These are phyloP conservation scores for Sorghum bicolor DNA, from an alignment of 176 grass and related monocot species.

Conservation along the genomic window DNA sequence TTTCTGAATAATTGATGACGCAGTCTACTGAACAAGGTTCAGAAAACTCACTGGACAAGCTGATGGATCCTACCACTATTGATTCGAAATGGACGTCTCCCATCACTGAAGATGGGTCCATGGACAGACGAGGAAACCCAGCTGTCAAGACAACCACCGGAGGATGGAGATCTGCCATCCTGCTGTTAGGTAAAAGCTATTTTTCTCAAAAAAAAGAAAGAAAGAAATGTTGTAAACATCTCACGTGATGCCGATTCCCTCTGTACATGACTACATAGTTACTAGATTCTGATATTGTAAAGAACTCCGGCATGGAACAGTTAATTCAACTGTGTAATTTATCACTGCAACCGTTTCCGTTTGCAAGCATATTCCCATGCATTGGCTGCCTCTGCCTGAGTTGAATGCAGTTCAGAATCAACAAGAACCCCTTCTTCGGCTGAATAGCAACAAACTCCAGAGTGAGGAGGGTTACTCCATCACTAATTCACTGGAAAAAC, in stretches of 20 bases:
- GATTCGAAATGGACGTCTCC: slow-evolving; percentile 36
- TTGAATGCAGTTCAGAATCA: slow-evolving; percentile 27
- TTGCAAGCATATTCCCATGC: background rate
- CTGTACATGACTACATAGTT: background rate
- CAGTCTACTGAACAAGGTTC: slow-evolving; percentile 1
- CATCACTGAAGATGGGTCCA: slow-evolving; percentile 66
- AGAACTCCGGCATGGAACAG: background rate
- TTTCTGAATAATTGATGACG: slow-evolving; percentile 6
- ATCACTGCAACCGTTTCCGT: background rate
- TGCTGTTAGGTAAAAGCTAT: slow-evolving; percentile 59
- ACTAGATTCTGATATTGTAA: background rate
- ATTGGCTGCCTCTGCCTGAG: background rate
- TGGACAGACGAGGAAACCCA: slow-evolving; percentile 60
- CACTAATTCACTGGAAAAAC: background rate
- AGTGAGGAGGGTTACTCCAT: background rate
- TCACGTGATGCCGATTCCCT: background rate
- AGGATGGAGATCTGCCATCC: slow-evolving; percentile 54
- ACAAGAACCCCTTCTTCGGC: slow-evolving; percentile 7
- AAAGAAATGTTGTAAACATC: background rate
- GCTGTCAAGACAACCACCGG: slow-evolving; percentile 58
- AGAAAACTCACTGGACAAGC: slow-evolving; percentile 4
- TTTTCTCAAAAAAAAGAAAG: too few species aligned
- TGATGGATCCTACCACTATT: slow-evolving; percentile 26
- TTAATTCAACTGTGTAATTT: background rate
- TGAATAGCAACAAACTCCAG: background rate